Evolutionary conservation across 176 grass and related monocot genomes (phyloP), one percentile per base, ranked within the genome.

Genomic region (Lolium perenne): DNA sequence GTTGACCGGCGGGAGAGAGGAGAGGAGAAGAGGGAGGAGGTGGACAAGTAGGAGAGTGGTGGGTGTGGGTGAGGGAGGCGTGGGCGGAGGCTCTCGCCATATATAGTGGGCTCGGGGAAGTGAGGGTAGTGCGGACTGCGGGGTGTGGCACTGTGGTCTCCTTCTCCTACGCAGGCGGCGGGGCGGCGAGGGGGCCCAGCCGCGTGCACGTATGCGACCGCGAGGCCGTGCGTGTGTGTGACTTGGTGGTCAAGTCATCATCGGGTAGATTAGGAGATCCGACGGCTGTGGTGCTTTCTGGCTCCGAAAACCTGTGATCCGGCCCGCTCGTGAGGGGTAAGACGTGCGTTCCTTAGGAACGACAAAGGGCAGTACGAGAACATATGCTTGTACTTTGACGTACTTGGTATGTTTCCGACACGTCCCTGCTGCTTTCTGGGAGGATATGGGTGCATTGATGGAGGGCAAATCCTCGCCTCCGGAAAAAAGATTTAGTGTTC

Each of bases 41-140:
- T 41, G 81, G 83, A 82, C 87, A 82, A 94, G 71, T 71, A 70
- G 81, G 86, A 74, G 81, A 85, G 86, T 87, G 88, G 87, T 81
- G 80, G 82, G 87, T 85, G 76, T 35, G 57, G 13, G 80, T 3
- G 53, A 38, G 25, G 46, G 77, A 83, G 86, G 75, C 64, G 79
- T 83, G 53, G 83, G 83, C 7, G n/a, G 51, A 21, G 38, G 51
- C 18, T 9, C n/a, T n/a, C n/a, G 29, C 58, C 48, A 81, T 88
- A 85, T 94, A 89, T 90, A 90, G 82, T 21, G 7, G 32, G 32
- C 32, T 35, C 1, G 26, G 17, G 20, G 56, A 49, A 53, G 70
- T 43, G 32, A 9, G 45, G 22, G 49, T 35, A 53, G 56, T 64
- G 80, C 17, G 8, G 38, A 18, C 38, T 10, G 76, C 49, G 49